These are phyloP conservation scores for Termitomyces titanicus DNA, from an alignment of 768 basidiomycete genomes.

Conservation along the genomic window DNA sequence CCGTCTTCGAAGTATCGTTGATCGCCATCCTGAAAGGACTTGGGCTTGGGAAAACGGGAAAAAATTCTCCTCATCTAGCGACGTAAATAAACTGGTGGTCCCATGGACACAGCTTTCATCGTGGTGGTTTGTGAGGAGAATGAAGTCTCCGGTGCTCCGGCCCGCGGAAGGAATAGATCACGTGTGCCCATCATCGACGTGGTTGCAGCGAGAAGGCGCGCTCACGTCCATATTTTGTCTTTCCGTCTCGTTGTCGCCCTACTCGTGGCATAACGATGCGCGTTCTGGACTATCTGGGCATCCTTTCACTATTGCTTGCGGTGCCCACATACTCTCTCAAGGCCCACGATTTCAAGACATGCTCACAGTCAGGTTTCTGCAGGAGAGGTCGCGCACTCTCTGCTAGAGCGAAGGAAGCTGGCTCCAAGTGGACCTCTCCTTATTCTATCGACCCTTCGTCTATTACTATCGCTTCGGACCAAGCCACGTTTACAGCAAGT, in stretches of 20 bases:
- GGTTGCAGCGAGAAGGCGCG: neutral
- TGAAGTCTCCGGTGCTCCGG: too few relatives aligned
- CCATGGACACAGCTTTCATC: too few relatives aligned
- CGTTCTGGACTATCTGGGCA: conserved; percentile 31
- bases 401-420: conserved; percentile 58
- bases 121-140: too few relatives aligned
- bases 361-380: conserved; percentile 94
- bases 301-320: conserved; percentile 30
- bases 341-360: conserved; percentile 89
- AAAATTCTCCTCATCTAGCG: neutral
- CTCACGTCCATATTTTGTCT: neutral
- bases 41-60: neutral
- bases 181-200: neutral
- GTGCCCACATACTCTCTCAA: conserved; percentile 56
- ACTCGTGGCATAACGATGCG: conserved; percentile 25
- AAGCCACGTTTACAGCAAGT: conserved; percentile 67
- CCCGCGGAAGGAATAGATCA: too few relatives aligned
- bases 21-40: neutral
- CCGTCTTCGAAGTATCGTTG: neutral
- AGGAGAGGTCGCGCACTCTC: conserved; percentile 81
- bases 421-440: conserved; percentile 74
- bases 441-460: conserved; percentile 69
- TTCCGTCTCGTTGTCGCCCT: neutral
- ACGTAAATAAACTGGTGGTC: too few relatives aligned
- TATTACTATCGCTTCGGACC: conserved; percentile 46